phyloP scores from a whole-genome alignment of 108 stramenopile species.

The Cyclostephanos tholiformis region DNA sequence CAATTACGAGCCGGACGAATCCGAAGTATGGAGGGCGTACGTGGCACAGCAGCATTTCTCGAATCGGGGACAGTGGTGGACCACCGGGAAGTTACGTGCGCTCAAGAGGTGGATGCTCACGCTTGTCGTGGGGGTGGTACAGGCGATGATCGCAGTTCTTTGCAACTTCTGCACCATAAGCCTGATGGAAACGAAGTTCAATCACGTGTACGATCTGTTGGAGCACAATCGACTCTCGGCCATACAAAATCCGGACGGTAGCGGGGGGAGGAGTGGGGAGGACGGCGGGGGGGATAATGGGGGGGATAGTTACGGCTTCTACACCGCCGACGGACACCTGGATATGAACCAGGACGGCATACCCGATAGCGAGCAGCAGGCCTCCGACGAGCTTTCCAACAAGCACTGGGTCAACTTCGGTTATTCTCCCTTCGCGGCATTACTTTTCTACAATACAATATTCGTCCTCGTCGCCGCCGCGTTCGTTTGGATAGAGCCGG shows the following conservation, averaged over 20 bases:
- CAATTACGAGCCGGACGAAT: conserved; percentile 90
- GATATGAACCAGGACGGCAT: conserved; percentile 52
- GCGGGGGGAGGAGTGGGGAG: neutral
- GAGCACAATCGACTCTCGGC: conserved; percentile 28
- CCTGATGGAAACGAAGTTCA: conserved; percentile 66
- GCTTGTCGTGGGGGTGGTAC: conserved; percentile 77
- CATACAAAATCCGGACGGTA: neutral
- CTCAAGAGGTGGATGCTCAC: conserved; percentile 85
- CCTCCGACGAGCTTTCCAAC: conserved; percentile 4
- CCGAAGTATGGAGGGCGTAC: conserved; percentile 87
- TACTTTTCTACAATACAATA: conserved; percentile 75
- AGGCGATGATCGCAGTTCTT: conserved; percentile 68
- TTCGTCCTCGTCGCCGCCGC: conserved; percentile 82
- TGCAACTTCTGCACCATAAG: conserved; percentile 65
- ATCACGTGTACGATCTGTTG: conserved; percentile 71
- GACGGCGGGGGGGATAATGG: neutral
- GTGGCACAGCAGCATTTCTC: conserved; percentile 80
- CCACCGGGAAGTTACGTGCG: conserved; percentile 77
- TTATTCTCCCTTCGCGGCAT: conserved; percentile 69
- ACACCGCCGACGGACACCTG: conserved; percentile 52
- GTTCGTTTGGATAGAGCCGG: conserved; percentile 90
- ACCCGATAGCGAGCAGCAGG: conserved; percentile 36
- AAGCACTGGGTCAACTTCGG: conserved; percentile 46
- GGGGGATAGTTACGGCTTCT: conserved; percentile 26
- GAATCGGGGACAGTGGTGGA: conserved; percentile 93